Evolutionary conservation across 2,329 filamentous ascomycete species (phyloP).

Genomic region (Cucurbitaria berberidis): DNA sequence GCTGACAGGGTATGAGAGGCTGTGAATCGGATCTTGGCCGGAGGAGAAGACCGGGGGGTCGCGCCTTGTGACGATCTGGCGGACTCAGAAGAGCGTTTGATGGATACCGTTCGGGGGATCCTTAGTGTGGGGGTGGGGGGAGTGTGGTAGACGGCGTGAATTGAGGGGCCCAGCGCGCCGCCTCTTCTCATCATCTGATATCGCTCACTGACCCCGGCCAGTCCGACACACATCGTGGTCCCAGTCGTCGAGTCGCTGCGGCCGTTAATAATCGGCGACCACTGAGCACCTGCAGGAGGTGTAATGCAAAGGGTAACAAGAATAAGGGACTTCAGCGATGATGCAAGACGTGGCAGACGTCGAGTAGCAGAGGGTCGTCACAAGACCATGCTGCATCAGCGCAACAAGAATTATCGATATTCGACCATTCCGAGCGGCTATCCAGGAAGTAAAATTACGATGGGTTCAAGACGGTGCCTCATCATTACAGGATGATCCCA

Average conservation of each 20-base stretch:
- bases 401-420: slow-evolving; percentile 21
- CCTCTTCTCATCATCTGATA: slow-evolving; percentile 47
- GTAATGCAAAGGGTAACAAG: slow-evolving; percentile 32
- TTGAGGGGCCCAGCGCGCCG: slow-evolving; percentile 21
- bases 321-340: slow-evolving; percentile 18
- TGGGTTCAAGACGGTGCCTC: slow-evolving; percentile 9
- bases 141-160: slow-evolving; percentile 25
- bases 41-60: slow-evolving; percentile 36
- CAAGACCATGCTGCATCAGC: slow-evolving; percentile 37
- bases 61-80: slow-evolving; percentile 48
- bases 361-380: slow-evolving; percentile 27
- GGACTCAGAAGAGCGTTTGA: slow-evolving; percentile 40
- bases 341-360: slow-evolving; percentile 45
- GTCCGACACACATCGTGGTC: slow-evolving; percentile 34
- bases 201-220: slow-evolving; percentile 25
- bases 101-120: slow-evolving; percentile 38
- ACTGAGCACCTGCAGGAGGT: slow-evolving; percentile 21
- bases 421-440: slow-evolving; percentile 9
- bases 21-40: slow-evolving; percentile 44
- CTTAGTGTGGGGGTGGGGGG: slow-evolving; percentile 49
- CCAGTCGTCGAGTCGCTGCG: slow-evolving; percentile 37
- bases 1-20: slow-evolving; percentile 29
- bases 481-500: slow-evolving; percentile 16
- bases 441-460: slow-evolving; percentile 4
- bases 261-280: slow-evolving; percentile 13